A percentile compares a stretch with the other conserved stretches of the same genome.
These are phyloP conservation scores for Collybiopsis confluens DNA, from an alignment of 768 basidiomycete species.

Conservation along the genomic window DNA sequence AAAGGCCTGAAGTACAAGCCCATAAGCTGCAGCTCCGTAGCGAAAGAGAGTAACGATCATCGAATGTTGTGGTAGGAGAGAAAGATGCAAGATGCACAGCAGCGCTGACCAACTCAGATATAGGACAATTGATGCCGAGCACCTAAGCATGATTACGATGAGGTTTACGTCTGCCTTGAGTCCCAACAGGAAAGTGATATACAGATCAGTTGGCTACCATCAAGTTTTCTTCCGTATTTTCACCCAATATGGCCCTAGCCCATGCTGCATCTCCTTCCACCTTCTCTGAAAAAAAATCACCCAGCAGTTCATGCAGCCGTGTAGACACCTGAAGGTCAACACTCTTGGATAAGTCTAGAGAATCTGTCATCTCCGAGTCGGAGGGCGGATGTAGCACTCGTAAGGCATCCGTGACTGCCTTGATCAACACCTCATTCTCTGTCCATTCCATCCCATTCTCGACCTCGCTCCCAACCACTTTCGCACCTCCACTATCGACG, in stretches of 20 bases:
- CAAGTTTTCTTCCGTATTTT: conserved; percentile 1
- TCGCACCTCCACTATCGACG: conserved; percentile 76
- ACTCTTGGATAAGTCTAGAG: conserved; percentile 45
- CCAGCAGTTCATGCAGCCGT: conserved; percentile 51
- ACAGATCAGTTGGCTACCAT: background rate
- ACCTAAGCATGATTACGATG: too few relatives aligned
- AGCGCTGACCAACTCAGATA: too few relatives aligned
- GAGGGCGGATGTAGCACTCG: conserved; percentile 54
- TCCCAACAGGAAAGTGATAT: background rate
- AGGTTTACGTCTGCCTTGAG: too few relatives aligned
- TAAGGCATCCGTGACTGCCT: conserved; percentile 65
- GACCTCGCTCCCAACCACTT: conserved; percentile 68
- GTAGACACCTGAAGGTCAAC: conserved; percentile 43
- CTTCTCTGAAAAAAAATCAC: conserved; percentile 56
- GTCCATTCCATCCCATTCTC: conserved; percentile 20
- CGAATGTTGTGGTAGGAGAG: too few relatives aligned
- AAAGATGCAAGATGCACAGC: too few relatives aligned
- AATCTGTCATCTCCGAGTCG: conserved; percentile 54
- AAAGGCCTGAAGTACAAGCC: background rate
- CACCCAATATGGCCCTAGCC: conserved; percentile 55
- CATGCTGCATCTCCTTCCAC: conserved; percentile 58
- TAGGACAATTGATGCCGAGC: too few relatives aligned
- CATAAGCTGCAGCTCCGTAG: background rate
- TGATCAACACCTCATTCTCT: conserved; percentile 44
- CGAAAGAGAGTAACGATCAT: background rate